Evolutionary conservation across 2,329 filamentous ascomycete species (phyloP), one percentile per base, ranked within the genome.

Genomic region (Monosporascus sp.): DNA sequence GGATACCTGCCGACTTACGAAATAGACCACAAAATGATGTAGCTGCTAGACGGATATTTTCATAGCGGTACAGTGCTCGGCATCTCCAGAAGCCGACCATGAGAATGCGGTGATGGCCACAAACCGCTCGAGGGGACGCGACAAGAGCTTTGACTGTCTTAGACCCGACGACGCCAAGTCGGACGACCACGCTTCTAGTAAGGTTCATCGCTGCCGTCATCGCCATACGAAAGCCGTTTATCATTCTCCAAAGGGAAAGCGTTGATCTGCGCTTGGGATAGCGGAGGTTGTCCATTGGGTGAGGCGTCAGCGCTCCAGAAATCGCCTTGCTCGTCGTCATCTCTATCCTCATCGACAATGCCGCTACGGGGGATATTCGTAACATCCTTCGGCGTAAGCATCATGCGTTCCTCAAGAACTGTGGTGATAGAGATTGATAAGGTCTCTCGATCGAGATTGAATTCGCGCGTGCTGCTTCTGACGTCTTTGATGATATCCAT

Each of bases 401-500:
- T 51, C 50, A 58, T 18, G 14, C 65, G 61, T 44, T 69, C 67
- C 27, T 63, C 51, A 5, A 68, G 57, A 2, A 67, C 66, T 24
- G 60, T 65, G 8, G 52, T 39, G 15, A 68, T 60, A 2, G 66
- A 57, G 46, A 58, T 52, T 2, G 60, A 61, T 3, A 69, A 47
- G 1, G 60, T 62, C 57, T 68, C 67, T n/a, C 56, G 56, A 25
- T 68, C 77, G 37, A 70, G 68, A 9, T 70, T 71, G 48, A 81
- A 76, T 43, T 68, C 67, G 3, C 73, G 72, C 20, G 74, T 72
- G 11, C 67, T 67, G 4, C 70, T 58, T 6, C 67, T 70, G 4
- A 78, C 68, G 50, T 74, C 72, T 5, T 63, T 59, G 11, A 80
- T 70, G 8, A 80, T 72, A 9, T 73, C 73, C 31, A 66, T 67